A percentile compares a stretch with the other conserved stretches of the same genome.
Conservation (phyloP, 108 stramenopile genomes). For the Cyclostephanos tholiformis region DNA sequence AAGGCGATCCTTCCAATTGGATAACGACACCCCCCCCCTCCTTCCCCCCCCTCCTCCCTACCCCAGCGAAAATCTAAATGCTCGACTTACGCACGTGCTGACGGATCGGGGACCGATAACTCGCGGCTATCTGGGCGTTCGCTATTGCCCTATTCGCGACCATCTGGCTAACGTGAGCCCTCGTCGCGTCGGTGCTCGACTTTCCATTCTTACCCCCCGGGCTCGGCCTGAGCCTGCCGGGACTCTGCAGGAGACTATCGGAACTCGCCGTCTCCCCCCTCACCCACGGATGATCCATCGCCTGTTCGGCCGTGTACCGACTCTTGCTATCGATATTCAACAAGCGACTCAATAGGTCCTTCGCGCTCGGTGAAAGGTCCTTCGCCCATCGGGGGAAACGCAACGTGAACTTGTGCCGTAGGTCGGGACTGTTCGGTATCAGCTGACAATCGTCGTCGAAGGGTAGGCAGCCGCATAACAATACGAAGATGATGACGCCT, state of each 20-base stretch:
- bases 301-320: slow-evolving; percentile 94
- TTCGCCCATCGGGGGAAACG: slow-evolving; percentile 96
- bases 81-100: slow-evolving; percentile 41
- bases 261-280: slow-evolving; percentile 72
- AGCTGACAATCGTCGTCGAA: slow-evolving; percentile 96
- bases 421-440: slow-evolving; percentile 74
- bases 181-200: slow-evolving; percentile 39
- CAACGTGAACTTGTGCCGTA: slow-evolving; percentile 82
- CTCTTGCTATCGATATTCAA: slow-evolving; percentile 85
- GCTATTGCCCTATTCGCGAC: slow-evolving; percentile 51
- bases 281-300: slow-evolving; percentile 96
- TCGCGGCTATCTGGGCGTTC: slow-evolving; percentile 48
- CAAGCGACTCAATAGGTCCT: slow-evolving; percentile 90
- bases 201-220: slow-evolving; percentile 52
- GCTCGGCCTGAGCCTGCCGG: slow-evolving; percentile 72
- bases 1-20: no score
- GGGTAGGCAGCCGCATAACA: slow-evolving; percentile 96
- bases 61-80: slow-evolving; percentile 9
- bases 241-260: slow-evolving; percentile 78
- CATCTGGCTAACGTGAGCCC: slow-evolving; percentile 54
- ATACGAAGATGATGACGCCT: slow-evolving; percentile 91
- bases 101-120: slow-evolving; percentile 5
- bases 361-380: slow-evolving; percentile 87
- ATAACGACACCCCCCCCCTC: no score
- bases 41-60: no score